phyloP scores from a whole-genome alignment of 2,329 filamentous ascomycete genomes.

The Hymenoscyphus infarciens region DNA sequence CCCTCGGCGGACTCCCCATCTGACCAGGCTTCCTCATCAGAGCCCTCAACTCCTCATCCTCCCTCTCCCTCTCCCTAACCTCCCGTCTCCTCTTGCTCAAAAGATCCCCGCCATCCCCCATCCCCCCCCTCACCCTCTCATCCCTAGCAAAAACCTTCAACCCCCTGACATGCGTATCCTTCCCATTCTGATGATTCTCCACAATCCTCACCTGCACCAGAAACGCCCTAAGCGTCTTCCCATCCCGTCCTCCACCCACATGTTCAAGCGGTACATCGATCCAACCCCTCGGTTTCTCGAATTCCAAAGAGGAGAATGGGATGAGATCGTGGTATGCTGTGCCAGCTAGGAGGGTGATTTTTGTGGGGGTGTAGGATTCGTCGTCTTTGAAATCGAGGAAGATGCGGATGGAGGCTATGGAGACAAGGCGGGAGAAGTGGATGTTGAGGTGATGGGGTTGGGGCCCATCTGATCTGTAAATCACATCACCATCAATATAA shows the following conservation, averaged over 20 bases:
- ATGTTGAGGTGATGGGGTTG: constrained; percentile 81
- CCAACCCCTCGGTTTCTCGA: constrained; percentile 82
- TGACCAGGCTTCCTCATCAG: neutral
- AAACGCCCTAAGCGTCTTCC: constrained; percentile 78
- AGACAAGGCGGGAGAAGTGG: constrained; percentile 80
- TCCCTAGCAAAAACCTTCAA: constrained; percentile 72
- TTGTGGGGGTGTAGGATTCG: constrained; percentile 94
- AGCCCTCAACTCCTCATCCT: constrained; percentile 7
- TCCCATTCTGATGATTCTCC: constrained; percentile 98
- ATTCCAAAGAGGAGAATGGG: constrained; percentile 76
- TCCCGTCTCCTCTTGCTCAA: constrained; percentile 13
- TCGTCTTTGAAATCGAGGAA: constrained; percentile 90
- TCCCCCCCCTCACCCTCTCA: constrained; percentile 25
- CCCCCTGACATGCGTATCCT: constrained; percentile 94
- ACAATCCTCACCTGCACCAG: constrained; percentile 86
- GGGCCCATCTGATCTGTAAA: constrained; percentile 68
- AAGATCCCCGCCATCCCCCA: constrained; percentile 10
- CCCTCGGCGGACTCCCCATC: neutral
- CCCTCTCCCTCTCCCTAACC: constrained; percentile 3
- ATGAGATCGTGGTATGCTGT: constrained; percentile 89
- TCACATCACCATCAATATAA: neutral
- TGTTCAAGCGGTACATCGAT: constrained; percentile 73
- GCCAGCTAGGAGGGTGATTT: constrained; percentile 83
- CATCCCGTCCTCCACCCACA: constrained; percentile 56
- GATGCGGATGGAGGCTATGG: constrained; percentile 73